These are phyloP conservation scores for Aphanomyces invadans DNA, from an alignment of 352 stramenopile species.

Conservation along the genomic window DNA sequence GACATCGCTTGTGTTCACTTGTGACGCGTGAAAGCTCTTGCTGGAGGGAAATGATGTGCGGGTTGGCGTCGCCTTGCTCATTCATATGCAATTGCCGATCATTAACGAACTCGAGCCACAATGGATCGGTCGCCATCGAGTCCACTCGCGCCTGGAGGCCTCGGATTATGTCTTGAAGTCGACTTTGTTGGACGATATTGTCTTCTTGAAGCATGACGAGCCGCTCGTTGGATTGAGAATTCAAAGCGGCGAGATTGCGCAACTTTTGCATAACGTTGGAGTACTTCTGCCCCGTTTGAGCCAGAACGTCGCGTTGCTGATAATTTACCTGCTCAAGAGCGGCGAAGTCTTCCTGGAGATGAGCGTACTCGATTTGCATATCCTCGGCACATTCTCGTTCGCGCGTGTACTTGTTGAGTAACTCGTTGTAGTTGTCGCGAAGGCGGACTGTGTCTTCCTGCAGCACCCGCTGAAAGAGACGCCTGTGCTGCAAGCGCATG, in stretches of 20 bases:
- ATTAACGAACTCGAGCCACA: background rate
- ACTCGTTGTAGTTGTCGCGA: background rate
- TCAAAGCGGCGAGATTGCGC: background rate
- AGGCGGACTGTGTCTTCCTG: slow-evolving; percentile 1
- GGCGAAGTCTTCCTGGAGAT: background rate
- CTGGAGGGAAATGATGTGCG: background rate
- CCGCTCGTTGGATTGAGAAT: background rate
- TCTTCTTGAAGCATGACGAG: background rate
- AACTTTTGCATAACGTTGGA: background rate
- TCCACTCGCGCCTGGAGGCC: background rate
- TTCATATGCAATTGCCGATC: background rate
- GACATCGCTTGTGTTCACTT: background rate
- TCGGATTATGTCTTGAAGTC: background rate
- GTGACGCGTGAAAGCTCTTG: background rate
- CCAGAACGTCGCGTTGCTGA: background rate
- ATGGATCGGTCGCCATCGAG: background rate
- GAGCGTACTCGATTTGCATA: background rate
- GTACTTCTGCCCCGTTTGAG: background rate
- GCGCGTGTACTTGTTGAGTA: background rate
- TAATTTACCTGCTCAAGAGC: background rate
- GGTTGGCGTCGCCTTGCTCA: background rate
- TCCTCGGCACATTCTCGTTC: background rate
- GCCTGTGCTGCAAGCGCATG: background rate
- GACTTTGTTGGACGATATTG: background rate
- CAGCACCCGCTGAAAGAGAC: background rate